phyloP scores from a whole-genome alignment of 805 yeast genomes.

The Priceomyces melissophilus region DNA sequence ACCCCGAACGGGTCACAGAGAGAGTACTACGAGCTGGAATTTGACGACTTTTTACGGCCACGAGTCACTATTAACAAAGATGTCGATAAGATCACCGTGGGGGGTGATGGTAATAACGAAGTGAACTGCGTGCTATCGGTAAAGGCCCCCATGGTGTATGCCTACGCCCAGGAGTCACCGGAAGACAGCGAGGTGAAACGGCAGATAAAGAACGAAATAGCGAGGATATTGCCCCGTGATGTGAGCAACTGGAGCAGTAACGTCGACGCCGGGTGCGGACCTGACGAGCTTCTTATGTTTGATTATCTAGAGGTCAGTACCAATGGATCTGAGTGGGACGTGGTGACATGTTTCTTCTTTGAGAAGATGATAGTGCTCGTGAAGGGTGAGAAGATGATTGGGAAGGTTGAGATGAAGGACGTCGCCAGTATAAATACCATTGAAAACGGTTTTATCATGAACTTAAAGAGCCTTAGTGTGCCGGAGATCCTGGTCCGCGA shows the following conservation, averaged over 20 bases:
- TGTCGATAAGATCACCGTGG: constrained; percentile 2
- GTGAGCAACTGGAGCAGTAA: constrained; percentile 5
- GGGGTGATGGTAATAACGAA: constrained; percentile 6
- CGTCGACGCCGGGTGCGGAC: constrained; percentile 2
- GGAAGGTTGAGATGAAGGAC: constrained; percentile 38
- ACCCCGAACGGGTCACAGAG: constrained; percentile 1
- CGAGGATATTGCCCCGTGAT: constrained; percentile 5
- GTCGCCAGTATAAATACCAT: constrained; percentile 24
- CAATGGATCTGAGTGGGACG: constrained; percentile 43
- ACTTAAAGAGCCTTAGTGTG: constrained; percentile 36
- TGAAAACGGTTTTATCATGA: constrained; percentile 26
- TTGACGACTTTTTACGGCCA: constrained; percentile 8
- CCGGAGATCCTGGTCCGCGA: constrained; percentile 43
- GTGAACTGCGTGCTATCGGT: constrained; percentile 17
- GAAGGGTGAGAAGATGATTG: constrained; percentile 29
- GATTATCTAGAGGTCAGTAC: constrained; percentile 42
- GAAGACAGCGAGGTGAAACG: constrained; percentile 2
- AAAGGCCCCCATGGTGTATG: constrained; percentile 18
- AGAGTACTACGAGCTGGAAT: constrained; percentile 4
- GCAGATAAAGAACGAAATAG: constrained; percentile 8
- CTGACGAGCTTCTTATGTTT: constrained; percentile 33
- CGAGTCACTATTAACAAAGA: constrained; percentile 6
- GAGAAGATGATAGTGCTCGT: constrained; percentile 25
- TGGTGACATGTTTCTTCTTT: constrained; percentile 30
- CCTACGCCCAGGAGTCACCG: not conserved